Evolutionary conservation across 495 filamentous ascomycete species (phyloP).

Genomic region (Penicillium maclennaniae): DNA sequence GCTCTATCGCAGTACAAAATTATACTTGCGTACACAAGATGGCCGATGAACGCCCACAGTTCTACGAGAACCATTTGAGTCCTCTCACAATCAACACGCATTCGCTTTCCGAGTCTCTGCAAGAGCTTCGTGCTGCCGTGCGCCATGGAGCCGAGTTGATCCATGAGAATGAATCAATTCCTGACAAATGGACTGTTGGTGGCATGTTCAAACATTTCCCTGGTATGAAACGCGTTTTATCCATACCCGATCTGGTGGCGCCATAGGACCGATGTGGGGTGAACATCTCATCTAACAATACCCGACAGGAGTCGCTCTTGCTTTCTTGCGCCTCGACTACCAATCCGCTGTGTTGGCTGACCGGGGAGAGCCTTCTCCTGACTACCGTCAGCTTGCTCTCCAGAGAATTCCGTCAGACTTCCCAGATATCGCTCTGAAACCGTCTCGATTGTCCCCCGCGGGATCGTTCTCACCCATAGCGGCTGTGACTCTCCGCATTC

Average conservation of each 20-base stretch:
- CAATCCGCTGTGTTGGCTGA: constrained; percentile 25
- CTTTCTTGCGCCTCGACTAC: constrained; percentile 37
- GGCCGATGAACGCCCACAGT: constrained; percentile 25
- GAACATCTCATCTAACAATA: constrained; percentile 2
- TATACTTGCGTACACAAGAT: constrained; percentile 8
- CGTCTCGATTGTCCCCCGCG: constrained; percentile 33
- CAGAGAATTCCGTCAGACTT: constrained; percentile 28
- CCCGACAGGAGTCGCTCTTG: constrained; percentile 32
- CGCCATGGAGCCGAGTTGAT: constrained; percentile 26
- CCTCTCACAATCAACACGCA: constrained; percentile 12
- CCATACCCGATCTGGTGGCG: not conserved
- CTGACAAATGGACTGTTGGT: constrained; percentile 20
- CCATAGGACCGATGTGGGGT: not conserved
- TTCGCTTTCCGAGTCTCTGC: constrained; percentile 16
- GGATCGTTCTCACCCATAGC: constrained; percentile 29
- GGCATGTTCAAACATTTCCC: constrained; percentile 31
- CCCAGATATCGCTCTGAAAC: constrained; percentile 22
- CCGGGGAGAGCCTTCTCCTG: not conserved
- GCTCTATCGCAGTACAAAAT: not conserved
- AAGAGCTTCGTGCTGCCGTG: constrained; percentile 29
- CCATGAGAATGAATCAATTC: constrained; percentile 19
- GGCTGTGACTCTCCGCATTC: constrained; percentile 24
- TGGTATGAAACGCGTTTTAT: constrained; percentile 30
- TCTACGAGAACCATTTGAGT: constrained; percentile 22
- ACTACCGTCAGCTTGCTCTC: constrained; percentile 28